phyloP scores from a whole-genome alignment of 176 grass and related monocot species.

The Triticum urartu region DNA sequence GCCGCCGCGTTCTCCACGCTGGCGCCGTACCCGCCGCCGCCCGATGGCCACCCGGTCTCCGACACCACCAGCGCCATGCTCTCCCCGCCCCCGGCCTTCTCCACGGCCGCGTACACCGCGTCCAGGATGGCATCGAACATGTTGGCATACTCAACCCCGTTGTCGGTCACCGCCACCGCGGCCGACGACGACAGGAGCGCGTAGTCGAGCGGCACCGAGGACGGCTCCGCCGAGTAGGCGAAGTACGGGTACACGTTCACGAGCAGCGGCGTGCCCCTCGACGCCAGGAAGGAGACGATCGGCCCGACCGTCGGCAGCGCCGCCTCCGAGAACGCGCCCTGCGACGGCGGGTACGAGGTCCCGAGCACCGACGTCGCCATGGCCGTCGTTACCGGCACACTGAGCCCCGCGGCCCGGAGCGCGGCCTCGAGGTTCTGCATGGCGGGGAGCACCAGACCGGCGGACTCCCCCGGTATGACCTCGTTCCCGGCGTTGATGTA shows the following conservation, averaged over 20 bases:
- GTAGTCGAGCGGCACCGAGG: conserved; percentile 59
- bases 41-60: conserved; percentile 94
- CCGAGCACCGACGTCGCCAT: conserved; percentile 57
- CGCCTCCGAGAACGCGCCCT: conserved; percentile 52
- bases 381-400: conserved; percentile 65
- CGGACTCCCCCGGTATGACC: conserved; percentile 56
- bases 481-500: conserved; percentile 87
- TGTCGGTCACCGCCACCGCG: conserved; percentile 40
- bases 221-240: conserved; percentile 53
- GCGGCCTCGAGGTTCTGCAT: conserved; percentile 71
- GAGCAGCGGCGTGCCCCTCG: conserved; percentile 52
- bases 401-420: conserved; percentile 40
- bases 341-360: conserved; percentile 63
- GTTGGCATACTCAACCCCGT: conserved; percentile 54
- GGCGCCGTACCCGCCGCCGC: conserved; percentile 50
- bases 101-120: conserved; percentile 69
- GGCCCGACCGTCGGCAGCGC: conserved; percentile 33
- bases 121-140: conserved; percentile 92
- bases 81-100: conserved; percentile 48
- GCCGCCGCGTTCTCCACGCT: conserved; percentile 66
- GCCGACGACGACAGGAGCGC: conserved; percentile 53
- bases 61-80: conserved; percentile 60
- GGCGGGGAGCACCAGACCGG: conserved; percentile 58
- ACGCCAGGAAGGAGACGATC: conserved; percentile 53
- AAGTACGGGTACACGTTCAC: conserved; percentile 81